Evolutionary conservation across 2,329 filamentous ascomycete genomes (phyloP).

Genomic region (Dactylonectria macrodidyma): DNA sequence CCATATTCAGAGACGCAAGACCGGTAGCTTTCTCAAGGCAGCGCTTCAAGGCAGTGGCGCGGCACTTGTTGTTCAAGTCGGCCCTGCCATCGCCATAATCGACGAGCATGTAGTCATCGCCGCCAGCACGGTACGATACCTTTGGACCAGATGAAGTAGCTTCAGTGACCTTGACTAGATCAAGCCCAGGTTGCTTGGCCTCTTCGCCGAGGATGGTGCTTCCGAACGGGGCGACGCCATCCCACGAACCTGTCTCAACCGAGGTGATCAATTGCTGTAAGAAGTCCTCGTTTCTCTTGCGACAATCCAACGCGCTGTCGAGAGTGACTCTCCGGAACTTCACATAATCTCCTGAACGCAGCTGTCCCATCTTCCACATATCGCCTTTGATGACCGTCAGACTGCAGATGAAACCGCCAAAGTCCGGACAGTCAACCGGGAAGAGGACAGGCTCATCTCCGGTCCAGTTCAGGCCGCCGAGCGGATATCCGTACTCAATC

Average conservation of each 20-base stretch:
- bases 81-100: conserved; percentile 71
- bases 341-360: conserved; percentile 49
- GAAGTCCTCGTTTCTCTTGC: conserved; percentile 23
- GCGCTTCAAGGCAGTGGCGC: conserved; percentile 32
- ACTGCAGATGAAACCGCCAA: conserved; percentile 52
- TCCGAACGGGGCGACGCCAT: conserved; percentile 15
- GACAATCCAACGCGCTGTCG: conserved; percentile 23
- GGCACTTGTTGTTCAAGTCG: conserved; percentile 65
- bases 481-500: conserved; percentile 59
- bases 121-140: conserved; percentile 59
- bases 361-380: conserved; percentile 55
- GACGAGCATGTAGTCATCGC: conserved; percentile 68
- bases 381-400: conserved; percentile 51
- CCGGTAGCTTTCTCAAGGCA: conserved; percentile 33
- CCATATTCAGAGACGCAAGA: conserved; percentile 12
- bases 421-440: conserved; percentile 50
- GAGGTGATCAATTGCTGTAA: conserved; percentile 8
- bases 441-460: conserved; percentile 55
- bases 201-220: conserved; percentile 18
- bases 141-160: conserved; percentile 48
- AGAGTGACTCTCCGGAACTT: conserved; percentile 58
- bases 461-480: conserved; percentile 53
- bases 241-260: conserved; percentile 15
- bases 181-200: conserved; percentile 17
- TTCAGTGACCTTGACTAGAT: conserved; percentile 15